Percentiles rank a stretch among this genome's conserved stretches.
Evolutionary conservation across 1,139 yeast species (phyloP).

Genomic region (Wickerhamomyces sp.): DNA sequence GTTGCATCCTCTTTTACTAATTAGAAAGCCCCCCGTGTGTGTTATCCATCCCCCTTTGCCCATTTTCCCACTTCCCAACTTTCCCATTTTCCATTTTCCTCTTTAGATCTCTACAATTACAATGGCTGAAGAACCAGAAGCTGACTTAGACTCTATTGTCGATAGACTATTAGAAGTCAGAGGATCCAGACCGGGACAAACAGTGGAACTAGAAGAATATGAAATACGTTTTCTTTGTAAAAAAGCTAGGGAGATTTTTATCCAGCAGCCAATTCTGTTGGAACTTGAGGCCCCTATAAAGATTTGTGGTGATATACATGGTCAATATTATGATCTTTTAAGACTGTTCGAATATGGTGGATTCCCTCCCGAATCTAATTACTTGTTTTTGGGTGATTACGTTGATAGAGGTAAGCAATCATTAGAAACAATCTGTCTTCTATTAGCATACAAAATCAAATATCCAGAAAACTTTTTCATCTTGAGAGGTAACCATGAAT

Average conservation of each 20-base stretch:
- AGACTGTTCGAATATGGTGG: conserved; percentile 97
- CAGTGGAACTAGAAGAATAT: conserved; percentile 87
- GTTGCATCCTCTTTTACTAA: no score
- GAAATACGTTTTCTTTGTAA: conserved; percentile 96
- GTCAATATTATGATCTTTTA: conserved; percentile 92
- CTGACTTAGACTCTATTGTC: conserved; percentile 94
- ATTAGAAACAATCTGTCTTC: conserved; percentile 85
- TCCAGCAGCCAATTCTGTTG: conserved; percentile 91
- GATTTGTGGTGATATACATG: conserved; percentile 93
- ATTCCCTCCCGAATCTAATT: conserved; percentile 98
- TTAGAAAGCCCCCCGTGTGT: neutral
- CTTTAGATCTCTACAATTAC: no score
- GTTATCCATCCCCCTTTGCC: conserved; percentile 1
- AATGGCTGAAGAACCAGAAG: conserved; percentile 58
- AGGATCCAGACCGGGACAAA: conserved; percentile 98
- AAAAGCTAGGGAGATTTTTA: conserved; percentile 95
- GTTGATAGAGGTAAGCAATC: conserved; percentile 99
- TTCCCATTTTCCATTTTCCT: no score
- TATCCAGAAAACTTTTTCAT: conserved; percentile 96
- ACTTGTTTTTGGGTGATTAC: conserved; percentile 91
- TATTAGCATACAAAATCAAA: conserved; percentile 92
- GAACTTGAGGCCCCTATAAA: conserved; percentile 98
- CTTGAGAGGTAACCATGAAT: conserved; percentile 94
- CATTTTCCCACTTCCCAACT: no score
- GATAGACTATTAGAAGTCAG: conserved; percentile 96